Conservation (phyloP, 345 rosid genomes). For the Acer saccharum region DNA sequence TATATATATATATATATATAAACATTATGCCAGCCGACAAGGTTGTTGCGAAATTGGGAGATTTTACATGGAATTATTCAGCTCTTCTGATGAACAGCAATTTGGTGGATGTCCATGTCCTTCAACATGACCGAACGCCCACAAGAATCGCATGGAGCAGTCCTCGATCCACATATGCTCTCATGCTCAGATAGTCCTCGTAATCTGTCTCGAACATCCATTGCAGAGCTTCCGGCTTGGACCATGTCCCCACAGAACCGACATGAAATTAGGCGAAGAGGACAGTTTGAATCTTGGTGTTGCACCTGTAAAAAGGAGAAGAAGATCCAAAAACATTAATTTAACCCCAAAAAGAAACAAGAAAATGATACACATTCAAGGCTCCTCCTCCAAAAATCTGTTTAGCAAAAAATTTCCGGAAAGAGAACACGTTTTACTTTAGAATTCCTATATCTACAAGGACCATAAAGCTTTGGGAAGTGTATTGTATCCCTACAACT, state of each 20-base stretch:
- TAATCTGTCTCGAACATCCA: conserved; percentile 71
- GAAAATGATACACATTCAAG: neutral
- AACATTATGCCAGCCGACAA: neutral
- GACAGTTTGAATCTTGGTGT: conserved; percentile 80
- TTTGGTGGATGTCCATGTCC: conserved; percentile 95
- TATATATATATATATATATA: too few species aligned
- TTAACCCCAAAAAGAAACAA: neutral
- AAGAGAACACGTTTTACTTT: neutral
- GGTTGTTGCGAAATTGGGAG: neutral
- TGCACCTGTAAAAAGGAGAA: conserved; percentile 50
- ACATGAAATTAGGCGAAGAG: conserved; percentile 69
- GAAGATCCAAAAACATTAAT: neutral
- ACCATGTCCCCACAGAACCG: conserved; percentile 97
- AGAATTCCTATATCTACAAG: neutral
- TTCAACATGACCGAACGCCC: conserved; percentile 96
- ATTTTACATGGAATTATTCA: conserved; percentile 21
- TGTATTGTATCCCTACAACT: neutral
- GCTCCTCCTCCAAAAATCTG: neutral
- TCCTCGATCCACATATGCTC: conserved; percentile 90
- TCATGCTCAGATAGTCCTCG: conserved; percentile 95
- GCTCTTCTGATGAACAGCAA: conserved; percentile 85
- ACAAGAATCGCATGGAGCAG: conserved; percentile 90
- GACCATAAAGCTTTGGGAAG: neutral
- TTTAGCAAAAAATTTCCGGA: neutral
- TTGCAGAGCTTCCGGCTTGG: conserved; percentile 72